phyloP scores from a whole-genome alignment of 1,139 yeast genomes.

The Entelexis paramagnoliae region DNA sequence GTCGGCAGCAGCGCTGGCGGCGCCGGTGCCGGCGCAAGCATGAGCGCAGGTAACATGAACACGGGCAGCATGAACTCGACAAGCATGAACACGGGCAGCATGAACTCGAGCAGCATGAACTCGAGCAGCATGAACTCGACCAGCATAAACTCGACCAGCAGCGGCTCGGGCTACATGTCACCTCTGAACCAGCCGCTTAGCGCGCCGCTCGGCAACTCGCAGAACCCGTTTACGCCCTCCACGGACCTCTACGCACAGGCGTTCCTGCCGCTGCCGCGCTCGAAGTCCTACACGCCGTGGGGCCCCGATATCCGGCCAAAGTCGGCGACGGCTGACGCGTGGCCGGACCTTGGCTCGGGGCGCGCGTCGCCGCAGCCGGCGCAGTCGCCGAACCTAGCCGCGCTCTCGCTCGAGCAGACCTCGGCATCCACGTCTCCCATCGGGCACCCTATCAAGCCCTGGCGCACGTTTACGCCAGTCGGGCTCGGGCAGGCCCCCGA shows the following conservation, averaged over 20 bases:
- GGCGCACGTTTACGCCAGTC: conserved; percentile 17
- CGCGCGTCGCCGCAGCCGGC: conserved; percentile 9
- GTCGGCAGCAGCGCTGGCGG: not conserved
- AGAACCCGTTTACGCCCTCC: conserved; percentile 10
- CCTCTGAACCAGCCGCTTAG: conserved; percentile 9
- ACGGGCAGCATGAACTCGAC: not conserved
- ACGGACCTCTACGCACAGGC: conserved; percentile 24
- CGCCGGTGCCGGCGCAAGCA: not conserved
- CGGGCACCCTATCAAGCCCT: conserved; percentile 16
- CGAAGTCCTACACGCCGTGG: conserved; percentile 20
- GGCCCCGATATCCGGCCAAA: conserved; percentile 19
- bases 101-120: not conserved
- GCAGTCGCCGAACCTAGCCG: conserved; percentile 10
- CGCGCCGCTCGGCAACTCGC: conserved; percentile 1
- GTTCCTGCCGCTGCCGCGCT: conserved; percentile 21
- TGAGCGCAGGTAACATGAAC: too few relatives aligned
- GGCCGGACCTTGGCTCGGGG: conserved; percentile 13
- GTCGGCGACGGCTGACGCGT: conserved; percentile 20
- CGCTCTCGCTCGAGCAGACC: conserved; percentile 11
- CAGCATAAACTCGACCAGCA: too few relatives aligned
- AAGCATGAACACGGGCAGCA: not conserved
- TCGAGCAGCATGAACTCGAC: conserved; percentile 3
- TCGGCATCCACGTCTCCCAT: conserved; percentile 10
- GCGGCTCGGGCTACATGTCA: conserved; percentile 8
- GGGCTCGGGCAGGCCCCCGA: conserved; percentile 20